Conservation (phyloP, 2,329 filamentous ascomycete genomes). For the Cercospora zeae-maydis region DNA sequence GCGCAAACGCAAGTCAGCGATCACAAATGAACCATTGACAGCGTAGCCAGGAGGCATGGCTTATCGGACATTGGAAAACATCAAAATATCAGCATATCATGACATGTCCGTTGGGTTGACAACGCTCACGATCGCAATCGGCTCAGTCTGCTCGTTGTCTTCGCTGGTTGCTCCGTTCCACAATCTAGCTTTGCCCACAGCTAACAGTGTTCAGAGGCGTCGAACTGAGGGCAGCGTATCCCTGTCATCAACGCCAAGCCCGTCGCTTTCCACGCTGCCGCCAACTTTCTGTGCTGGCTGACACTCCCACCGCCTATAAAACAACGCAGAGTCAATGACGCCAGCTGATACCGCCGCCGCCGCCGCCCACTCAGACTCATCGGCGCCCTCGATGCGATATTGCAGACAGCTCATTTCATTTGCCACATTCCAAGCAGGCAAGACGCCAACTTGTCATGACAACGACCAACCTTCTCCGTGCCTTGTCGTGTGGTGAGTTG, state of each 20-base stretch:
- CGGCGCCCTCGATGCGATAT: not conserved
- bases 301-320: slow-evolving; percentile 9
- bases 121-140: not conserved
- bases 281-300: slow-evolving; percentile 1
- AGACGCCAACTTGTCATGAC: not conserved
- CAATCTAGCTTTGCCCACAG: not conserved
- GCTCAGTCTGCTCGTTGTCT: not conserved
- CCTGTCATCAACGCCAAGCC: not conserved
- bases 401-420: not conserved
- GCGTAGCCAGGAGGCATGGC: not conserved
- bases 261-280: not conserved
- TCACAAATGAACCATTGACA: not conserved
- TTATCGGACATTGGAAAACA: not conserved
- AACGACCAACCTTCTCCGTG: not conserved
- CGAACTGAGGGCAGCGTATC: not conserved
- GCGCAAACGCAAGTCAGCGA: not conserved
- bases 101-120: not conserved
- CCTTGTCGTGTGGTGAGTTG: not conserved
- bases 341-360: not conserved
- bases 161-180: not conserved
- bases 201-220: not conserved
- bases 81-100: not conserved
- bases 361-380: not conserved
- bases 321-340: not conserved
- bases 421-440: not conserved